These are phyloP conservation scores for Pichia rugopelliculosa DNA, from an alignment of 805 yeast species.

Conservation along the genomic window DNA sequence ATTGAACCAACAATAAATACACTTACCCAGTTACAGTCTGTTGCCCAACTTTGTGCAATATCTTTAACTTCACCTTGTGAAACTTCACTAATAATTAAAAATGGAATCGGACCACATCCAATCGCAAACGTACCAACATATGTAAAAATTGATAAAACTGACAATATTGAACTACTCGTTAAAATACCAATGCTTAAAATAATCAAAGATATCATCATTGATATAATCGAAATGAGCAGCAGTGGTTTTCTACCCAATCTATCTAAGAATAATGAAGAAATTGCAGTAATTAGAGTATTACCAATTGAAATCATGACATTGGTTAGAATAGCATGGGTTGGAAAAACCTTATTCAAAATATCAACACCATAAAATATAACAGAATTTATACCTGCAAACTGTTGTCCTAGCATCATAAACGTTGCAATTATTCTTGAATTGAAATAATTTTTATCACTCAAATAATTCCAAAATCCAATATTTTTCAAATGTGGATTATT, in stretches of 20 bases:
- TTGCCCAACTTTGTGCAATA: constrained; percentile 88
- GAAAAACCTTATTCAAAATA: constrained; percentile 64
- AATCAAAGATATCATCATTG: constrained; percentile 62
- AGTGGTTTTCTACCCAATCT: constrained; percentile 67
- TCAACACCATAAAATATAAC: constrained; percentile 91
- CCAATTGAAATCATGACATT: constrained; percentile 71
- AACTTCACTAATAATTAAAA: constrained; percentile 80
- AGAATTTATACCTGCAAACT: constrained; percentile 87
- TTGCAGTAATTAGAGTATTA: constrained; percentile 67
- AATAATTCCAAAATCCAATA: constrained; percentile 35
- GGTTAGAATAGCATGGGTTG: constrained; percentile 60
- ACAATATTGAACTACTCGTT: constrained; percentile 35
- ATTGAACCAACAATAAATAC: constrained; percentile 74
- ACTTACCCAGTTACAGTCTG: constrained; percentile 84
- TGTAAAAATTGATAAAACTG: constrained; percentile 57
- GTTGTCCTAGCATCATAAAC: constrained; percentile 75
- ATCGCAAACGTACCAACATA: constrained; percentile 84
- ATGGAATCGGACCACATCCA: constrained; percentile 95
- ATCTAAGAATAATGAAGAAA: constrained; percentile 73
- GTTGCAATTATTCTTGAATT: constrained; percentile 62
- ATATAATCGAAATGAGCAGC: constrained; percentile 52
- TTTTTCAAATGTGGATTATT: constrained; percentile 17
- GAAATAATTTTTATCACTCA: constrained; percentile 42
- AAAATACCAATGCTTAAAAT: constrained; percentile 63
- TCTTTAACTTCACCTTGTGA: constrained; percentile 75